A percentile compares a stretch with the other conserved stretches of the same genome.
These are phyloP conservation scores for Lactarius vividus DNA, from an alignment of 768 basidiomycete species.

Conservation along the genomic window DNA sequence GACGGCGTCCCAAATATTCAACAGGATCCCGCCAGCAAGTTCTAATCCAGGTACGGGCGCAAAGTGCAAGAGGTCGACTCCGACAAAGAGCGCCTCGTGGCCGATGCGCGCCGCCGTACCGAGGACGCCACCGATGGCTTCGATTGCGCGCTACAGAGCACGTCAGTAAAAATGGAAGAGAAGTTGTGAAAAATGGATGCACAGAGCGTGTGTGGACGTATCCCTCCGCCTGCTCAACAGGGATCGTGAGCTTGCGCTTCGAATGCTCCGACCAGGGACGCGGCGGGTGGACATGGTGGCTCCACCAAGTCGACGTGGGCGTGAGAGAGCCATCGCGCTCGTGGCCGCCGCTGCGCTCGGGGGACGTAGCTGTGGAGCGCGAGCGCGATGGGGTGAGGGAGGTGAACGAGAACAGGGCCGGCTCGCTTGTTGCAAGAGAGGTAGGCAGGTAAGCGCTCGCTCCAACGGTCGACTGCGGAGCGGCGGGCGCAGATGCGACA, in stretches of 20 bases:
- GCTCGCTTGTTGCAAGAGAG: not conserved
- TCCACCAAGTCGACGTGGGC: slow-evolving; percentile 31
- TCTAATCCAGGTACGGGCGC: slow-evolving; percentile 57
- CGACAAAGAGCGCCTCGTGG: slow-evolving; percentile 45
- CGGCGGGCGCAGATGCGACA: slow-evolving; percentile 17
- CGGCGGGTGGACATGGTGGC: slow-evolving; percentile 19
- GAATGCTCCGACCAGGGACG: slow-evolving; percentile 32
- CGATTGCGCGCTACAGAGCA: slow-evolving; percentile 29
- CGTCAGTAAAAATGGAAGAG: not conserved
- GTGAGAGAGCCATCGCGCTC: slow-evolving; percentile 13
- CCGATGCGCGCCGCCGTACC: slow-evolving; percentile 41
- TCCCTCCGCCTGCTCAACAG: slow-evolving; percentile 33
- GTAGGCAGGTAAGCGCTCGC: slow-evolving; percentile 18
- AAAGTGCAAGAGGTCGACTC: slow-evolving; percentile 46
- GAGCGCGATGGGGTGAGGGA: slow-evolving; percentile 20
- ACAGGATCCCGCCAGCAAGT: slow-evolving; percentile 48
- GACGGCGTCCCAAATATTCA: slow-evolving; percentile 64
- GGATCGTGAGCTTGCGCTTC: slow-evolving; percentile 30
- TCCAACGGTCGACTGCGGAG: not conserved
- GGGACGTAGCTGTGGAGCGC: slow-evolving; percentile 3
- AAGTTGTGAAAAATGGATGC: not conserved
- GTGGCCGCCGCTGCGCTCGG: slow-evolving; percentile 11
- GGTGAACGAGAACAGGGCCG: slow-evolving; percentile 14
- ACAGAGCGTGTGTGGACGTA: slow-evolving; percentile 34
- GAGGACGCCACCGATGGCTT: slow-evolving; percentile 37